These are phyloP conservation scores for Aspergillus conjunctus DNA, from an alignment of 495 filamentous ascomycete species.

Conservation along the genomic window DNA sequence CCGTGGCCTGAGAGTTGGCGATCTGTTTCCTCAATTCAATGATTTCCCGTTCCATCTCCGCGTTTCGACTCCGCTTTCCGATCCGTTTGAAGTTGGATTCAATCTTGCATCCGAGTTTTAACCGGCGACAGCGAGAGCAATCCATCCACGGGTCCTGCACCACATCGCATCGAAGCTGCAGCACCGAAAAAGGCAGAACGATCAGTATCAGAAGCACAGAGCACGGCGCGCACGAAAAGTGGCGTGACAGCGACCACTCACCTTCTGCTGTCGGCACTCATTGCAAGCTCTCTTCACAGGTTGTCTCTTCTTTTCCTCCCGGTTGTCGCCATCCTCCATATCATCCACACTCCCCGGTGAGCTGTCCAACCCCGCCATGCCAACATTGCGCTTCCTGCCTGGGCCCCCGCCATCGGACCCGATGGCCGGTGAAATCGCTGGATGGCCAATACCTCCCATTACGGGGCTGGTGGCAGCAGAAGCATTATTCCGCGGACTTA, in stretches of 20 bases:
- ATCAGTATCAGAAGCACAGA: slow-evolving; percentile 14
- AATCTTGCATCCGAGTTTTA: slow-evolving; percentile 87
- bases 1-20: slow-evolving; percentile 42
- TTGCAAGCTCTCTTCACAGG: slow-evolving; percentile 90
- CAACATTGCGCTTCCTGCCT: slow-evolving; percentile 50
- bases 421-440: slow-evolving; percentile 35
- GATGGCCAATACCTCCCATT: slow-evolving; percentile 47
- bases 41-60: slow-evolving; percentile 80
- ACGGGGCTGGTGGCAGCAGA: slow-evolving; percentile 44
- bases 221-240: not conserved
- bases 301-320: slow-evolving; percentile 64
- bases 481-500: slow-evolving; percentile 40
- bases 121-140: slow-evolving; percentile 81
- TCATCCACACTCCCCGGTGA: slow-evolving; percentile 72
- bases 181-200: not conserved
- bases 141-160: slow-evolving; percentile 78
- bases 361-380: slow-evolving; percentile 58
- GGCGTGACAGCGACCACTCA: slow-evolving; percentile 34
- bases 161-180: slow-evolving; percentile 85
- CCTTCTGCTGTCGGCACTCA: slow-evolving; percentile 95
- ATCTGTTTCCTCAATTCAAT: slow-evolving; percentile 69
- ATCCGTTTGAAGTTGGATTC: slow-evolving; percentile 92
- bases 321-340: slow-evolving; percentile 58
- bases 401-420: slow-evolving; percentile 37
- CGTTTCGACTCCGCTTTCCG: slow-evolving; percentile 86